phyloP scores from a whole-genome alignment of 768 basidiomycete species.

The Rhizopogon sp. region DNA sequence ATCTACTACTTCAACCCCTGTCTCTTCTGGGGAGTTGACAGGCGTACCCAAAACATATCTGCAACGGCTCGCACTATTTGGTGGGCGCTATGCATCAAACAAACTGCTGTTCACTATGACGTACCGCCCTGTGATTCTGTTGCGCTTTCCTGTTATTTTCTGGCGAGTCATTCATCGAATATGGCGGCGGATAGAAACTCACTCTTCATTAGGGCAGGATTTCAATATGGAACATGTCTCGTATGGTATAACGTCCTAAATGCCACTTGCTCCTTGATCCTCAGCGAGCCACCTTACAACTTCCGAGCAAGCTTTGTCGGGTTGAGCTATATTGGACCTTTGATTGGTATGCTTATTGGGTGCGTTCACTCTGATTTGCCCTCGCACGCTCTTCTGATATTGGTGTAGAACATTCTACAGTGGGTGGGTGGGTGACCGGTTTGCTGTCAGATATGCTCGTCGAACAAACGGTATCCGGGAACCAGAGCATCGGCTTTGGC shows the following conservation, averaged over 20 bases:
- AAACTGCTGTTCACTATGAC: slow-evolving; percentile 15
- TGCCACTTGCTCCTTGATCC: slow-evolving; percentile 15
- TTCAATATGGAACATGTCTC: slow-evolving; percentile 16
- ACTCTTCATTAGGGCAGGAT: slow-evolving; percentile 11
- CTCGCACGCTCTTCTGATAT: background rate
- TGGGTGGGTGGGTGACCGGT: slow-evolving; percentile 15
- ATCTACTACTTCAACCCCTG: slow-evolving; percentile 5
- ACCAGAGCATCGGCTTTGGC: slow-evolving; percentile 20
- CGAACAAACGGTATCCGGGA: slow-evolving; percentile 12
- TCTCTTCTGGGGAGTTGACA: slow-evolving; percentile 4
- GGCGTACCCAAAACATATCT: slow-evolving; percentile 10
- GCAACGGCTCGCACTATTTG: slow-evolving; percentile 11
- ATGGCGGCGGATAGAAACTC: background rate
- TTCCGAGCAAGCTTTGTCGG: slow-evolving; percentile 18
- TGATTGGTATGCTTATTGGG: slow-evolving; percentile 17
- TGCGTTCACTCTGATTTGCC: background rate
- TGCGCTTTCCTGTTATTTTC: slow-evolving; percentile 17
- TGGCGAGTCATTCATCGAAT: slow-evolving; percentile 2
- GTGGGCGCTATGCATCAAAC: slow-evolving; percentile 13
- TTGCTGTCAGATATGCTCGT: slow-evolving; percentile 15
- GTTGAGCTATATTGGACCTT: slow-evolving; percentile 14
- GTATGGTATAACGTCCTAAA: slow-evolving; percentile 22
- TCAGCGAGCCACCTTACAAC: slow-evolving; percentile 16
- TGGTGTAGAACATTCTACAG: slow-evolving; percentile 12
- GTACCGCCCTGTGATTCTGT: slow-evolving; percentile 12